phyloP scores from a whole-genome alignment of 176 grass and related monocot species.

The Elymus sibiricus region DNA sequence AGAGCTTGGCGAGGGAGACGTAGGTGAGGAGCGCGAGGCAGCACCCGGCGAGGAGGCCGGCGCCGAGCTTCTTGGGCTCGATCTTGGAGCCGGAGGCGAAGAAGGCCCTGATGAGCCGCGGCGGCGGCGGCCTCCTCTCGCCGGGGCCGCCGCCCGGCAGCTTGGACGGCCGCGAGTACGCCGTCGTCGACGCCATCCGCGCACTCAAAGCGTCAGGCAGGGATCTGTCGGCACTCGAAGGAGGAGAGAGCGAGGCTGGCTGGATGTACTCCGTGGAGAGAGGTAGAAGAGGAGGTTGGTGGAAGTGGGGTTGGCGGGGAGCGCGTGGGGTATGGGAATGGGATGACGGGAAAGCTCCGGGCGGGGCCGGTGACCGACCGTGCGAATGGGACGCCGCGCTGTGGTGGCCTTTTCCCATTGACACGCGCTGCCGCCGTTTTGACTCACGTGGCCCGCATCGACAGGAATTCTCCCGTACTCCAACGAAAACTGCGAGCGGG shows the following conservation, averaged over 20 bases:
- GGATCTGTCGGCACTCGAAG: not conserved
- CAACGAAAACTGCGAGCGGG: not conserved
- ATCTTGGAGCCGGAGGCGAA: constrained; percentile 37
- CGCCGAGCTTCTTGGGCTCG: constrained; percentile 63
- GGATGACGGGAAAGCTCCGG: not conserved
- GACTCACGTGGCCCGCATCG: not conserved
- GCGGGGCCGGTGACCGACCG: not conserved
- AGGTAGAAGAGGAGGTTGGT: not conserved
- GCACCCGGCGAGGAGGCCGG: constrained; percentile 54
- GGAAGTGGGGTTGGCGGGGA: not conserved
- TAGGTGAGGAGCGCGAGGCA: constrained; percentile 71
- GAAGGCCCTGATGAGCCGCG: constrained; percentile 24
- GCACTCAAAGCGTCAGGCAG: not conserved
- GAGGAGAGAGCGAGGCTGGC: too few species aligned
- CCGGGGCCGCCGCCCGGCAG: not conserved
- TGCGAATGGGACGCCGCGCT: not conserved
- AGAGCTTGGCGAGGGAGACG: constrained; percentile 62
- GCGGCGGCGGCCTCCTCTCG: constrained; percentile 20
- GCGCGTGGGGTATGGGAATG: not conserved
- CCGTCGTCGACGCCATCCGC: constrained; percentile 32
- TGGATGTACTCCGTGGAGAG: not conserved
- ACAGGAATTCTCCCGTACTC: not conserved
- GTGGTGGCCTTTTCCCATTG: not conserved
- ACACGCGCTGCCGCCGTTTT: not conserved
- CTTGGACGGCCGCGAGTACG: constrained; percentile 39